Evolutionary conservation across 1,139 yeast species (phyloP).

Genomic region (Nadsonia starkeyi-henricii): DNA sequence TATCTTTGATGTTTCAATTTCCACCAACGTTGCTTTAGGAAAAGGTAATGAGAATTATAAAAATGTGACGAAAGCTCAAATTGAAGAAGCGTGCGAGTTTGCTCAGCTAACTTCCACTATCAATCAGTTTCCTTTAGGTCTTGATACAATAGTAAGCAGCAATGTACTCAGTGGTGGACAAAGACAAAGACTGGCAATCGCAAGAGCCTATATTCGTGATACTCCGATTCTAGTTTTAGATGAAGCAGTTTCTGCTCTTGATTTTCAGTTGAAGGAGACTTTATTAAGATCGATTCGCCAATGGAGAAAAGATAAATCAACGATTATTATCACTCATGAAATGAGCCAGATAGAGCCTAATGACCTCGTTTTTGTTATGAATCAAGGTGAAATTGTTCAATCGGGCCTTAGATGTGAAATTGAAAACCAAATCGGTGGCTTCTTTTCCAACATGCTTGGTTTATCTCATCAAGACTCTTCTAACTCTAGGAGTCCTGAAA

Average conservation of each 20-base stretch:
- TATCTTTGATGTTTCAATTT: constrained; percentile 49
- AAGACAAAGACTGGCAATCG: constrained; percentile 65
- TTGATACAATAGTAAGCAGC: constrained; percentile 34
- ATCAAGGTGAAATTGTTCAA: constrained; percentile 40
- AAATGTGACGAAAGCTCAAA: constrained; percentile 14
- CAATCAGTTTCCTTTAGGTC: constrained; percentile 35
- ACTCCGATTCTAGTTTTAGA: constrained; percentile 67
- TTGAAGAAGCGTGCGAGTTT: constrained; percentile 38
- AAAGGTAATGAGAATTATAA: constrained; percentile 17
- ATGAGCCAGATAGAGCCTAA: constrained; percentile 36
- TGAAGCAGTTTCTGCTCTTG: constrained; percentile 77
- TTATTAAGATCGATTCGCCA: constrained; percentile 36
- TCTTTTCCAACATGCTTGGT: background rate
- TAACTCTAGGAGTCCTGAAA: too few relatives aligned
- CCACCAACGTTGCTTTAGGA: constrained; percentile 47
- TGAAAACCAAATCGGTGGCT: constrained; percentile 8
- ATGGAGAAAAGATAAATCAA: constrained; percentile 60
- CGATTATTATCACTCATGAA: constrained; percentile 74
- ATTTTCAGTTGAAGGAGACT: constrained; percentile 31
- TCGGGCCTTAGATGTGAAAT: constrained; percentile 29
- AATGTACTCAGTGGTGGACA: constrained; percentile 79
- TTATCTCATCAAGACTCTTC: too few relatives aligned
- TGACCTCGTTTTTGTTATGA: constrained; percentile 45
- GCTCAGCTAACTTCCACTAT: constrained; percentile 28
- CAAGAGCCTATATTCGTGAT: constrained; percentile 64